Percentiles rank a stretch among this genome's conserved stretches.
These are phyloP conservation scores for Schwanniomyces pseudopolymorphus DNA, from an alignment of 805 yeast genomes.

Conservation along the genomic window DNA sequence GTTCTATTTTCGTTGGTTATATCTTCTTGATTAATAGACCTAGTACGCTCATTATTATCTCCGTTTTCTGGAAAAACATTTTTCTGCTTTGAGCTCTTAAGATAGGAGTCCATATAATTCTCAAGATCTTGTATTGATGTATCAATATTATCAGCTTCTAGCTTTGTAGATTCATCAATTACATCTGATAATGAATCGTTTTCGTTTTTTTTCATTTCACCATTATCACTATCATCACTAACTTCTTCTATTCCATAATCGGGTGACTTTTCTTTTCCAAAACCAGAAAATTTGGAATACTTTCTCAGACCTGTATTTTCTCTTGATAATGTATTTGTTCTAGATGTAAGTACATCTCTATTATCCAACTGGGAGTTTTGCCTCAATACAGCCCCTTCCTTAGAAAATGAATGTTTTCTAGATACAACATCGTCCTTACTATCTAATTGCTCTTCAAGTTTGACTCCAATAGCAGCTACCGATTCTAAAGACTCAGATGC, in stretches of 20 bases:
- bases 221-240: slow-evolving; percentile 26
- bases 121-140: slow-evolving; percentile 41
- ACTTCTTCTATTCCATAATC: slow-evolving; percentile 40
- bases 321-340: neutral
- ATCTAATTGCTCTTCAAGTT: slow-evolving; percentile 20
- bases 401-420: neutral
- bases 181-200: slow-evolving; percentile 4
- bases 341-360: neutral
- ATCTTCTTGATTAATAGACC: neutral
- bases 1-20: neutral
- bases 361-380: neutral
- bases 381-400: neutral
- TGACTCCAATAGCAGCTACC: slow-evolving; percentile 25
- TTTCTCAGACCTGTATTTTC: neutral
- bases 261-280: slow-evolving; percentile 11
- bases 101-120: slow-evolving; percentile 36
- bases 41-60: neutral
- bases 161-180: slow-evolving; percentile 15
- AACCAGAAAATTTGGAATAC: neutral
- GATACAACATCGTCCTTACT: neutral
- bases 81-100: slow-evolving; percentile 11
- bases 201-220: slow-evolving; percentile 5
- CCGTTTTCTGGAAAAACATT: neutral
- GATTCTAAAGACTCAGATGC: slow-evolving; percentile 25
- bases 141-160: slow-evolving; percentile 16